Evolutionary conservation across 78 protist genomes (phyloP), one percentile per base, ranked within the genome.

Genomic region (Dictyostelium capitatum): DNA sequence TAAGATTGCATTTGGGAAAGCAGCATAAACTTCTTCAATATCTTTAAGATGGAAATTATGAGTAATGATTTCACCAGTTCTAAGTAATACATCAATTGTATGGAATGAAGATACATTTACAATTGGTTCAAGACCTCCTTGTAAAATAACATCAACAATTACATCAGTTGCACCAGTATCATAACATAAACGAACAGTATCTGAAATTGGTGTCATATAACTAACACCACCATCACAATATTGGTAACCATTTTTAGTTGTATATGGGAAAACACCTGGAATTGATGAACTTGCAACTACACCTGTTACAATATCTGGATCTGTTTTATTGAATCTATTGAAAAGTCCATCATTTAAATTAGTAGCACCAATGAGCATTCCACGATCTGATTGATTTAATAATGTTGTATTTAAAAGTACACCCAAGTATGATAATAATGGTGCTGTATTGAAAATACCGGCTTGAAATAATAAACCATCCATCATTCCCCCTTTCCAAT

Each of bases 181-280:
- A 48, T 51, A 47, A 32, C 93, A 87, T 20, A 87, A 30, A 19
- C 84, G 17, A 10, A 70, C 84, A 3, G 93, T 47, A 20, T 32
- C 53, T 0, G 79, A 14, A 11, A 82, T 51, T 72, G 89, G 89
- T 48, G 89, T 83, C 81, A 72, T 72, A 56, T 72, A 83, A 3
- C 72, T 72, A 43, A 32, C 51, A 56, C 93, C 93, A 28, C 93
- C 93, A 50, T 87, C 93, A 20, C 37, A 56, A 50, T 77, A 87
- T 20, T 4, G 20, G 11, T 72, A 59, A 8, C 92, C 92, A 57
- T 73, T 48, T 30, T 84, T 84, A 9, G 23, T 25, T 19, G 65
- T 70, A n/a, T 54, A 51, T 87, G 93, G 93, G 79, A 87, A 87
- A 30, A 87, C 19, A 30, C 79, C 93, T 37, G 93, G 93, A 19